Evolutionary conservation across 2,329 filamentous ascomycete genomes (phyloP).

Genomic region (Aspergillus thermomutatus): DNA sequence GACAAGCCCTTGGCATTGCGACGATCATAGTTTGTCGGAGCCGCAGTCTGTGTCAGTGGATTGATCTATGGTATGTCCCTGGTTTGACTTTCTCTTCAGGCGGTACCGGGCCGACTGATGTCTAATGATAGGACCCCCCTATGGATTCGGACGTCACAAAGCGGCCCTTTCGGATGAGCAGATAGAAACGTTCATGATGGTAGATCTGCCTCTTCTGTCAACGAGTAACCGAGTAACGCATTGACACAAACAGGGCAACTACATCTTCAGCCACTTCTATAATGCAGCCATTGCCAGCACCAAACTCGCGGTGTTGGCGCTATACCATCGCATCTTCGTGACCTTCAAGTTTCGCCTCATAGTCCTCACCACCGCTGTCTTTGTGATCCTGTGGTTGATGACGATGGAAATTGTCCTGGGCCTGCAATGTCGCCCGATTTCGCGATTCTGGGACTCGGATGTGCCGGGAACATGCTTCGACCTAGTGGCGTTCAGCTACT

Average conservation of each 20-base stretch:
- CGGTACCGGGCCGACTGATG: background rate
- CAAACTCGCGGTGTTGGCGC: conserved; percentile 12
- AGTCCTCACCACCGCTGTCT: conserved; percentile 7
- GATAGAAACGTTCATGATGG: conserved; percentile 9
- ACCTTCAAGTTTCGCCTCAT: conserved; percentile 7
- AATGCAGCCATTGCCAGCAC: conserved; percentile 13
- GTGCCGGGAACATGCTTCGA: conserved; percentile 7
- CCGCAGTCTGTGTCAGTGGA: conserved; percentile 11
- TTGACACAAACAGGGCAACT: conserved; percentile 8
- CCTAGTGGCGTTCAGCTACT: conserved; percentile 10
- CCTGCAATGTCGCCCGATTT: conserved; percentile 9
- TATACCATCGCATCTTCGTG: conserved; percentile 14
- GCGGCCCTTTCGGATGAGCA: conserved; percentile 5
- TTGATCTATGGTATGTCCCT: conserved; percentile 9
- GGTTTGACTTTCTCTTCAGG: too few species aligned
- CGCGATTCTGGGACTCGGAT: conserved; percentile 6
- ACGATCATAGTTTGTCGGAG: conserved; percentile 1
- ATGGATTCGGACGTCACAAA: conserved; percentile 13
- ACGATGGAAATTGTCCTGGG: conserved; percentile 12
- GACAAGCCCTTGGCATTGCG: background rate
- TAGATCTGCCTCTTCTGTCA: background rate
- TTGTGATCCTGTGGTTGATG: conserved; percentile 9
- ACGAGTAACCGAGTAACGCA: background rate
- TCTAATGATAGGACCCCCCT: conserved; percentile 14
- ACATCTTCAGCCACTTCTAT: conserved; percentile 16